Evolutionary conservation across 2,329 filamentous ascomycete species (phyloP), one percentile per base, ranked within the genome.

Genomic region (Neoarthrinium moseri): DNA sequence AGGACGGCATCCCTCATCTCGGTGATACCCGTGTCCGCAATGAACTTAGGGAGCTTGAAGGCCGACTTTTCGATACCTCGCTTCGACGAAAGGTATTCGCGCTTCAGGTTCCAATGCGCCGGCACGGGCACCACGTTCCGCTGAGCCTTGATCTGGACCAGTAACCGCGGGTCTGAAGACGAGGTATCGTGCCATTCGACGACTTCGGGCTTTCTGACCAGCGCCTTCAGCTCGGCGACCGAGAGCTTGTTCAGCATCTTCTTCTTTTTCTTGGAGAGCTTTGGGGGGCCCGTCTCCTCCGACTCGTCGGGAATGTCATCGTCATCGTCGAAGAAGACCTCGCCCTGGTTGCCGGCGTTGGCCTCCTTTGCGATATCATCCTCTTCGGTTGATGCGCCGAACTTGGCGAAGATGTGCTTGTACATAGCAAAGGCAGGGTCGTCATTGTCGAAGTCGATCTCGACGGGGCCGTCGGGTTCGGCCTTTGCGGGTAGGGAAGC

Each of bases 141-240:
- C 64, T 95, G 89, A 3, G 89, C 87, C 68, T 97, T 99, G 73
- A 99, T 91, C 61, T 95, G 89, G 21, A 97, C 89, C 10, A 99
- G 80, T 34, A 97, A 74, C 46, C 86, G 82, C 12, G 94, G 94
- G 63, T 99, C 91, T 21, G 88, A 83, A 1, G 94, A 91, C 13
- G 90, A 95, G 11, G 89, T 89, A 63, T 99, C 94, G 45, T 95
- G 94, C 94, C 94, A 97, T 61, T 99, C 94, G 5, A 99, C 92
- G 8, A 96, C 83, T 66, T 99, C 94, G 3, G 94, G 94, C 56
- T 91, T 92, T 58, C 78, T 81, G 49, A 96, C 94, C 45, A 96
- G 72, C 5, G 92, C 89, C 70, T 99, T 99, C 52, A 99, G 80
- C 68, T 97, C 91, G 39, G 94, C 94, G 49, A 99, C 89, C 6